Evolutionary conservation across 75 land plant species (phyloP).

Genomic region (Larix kaempferi): DNA sequence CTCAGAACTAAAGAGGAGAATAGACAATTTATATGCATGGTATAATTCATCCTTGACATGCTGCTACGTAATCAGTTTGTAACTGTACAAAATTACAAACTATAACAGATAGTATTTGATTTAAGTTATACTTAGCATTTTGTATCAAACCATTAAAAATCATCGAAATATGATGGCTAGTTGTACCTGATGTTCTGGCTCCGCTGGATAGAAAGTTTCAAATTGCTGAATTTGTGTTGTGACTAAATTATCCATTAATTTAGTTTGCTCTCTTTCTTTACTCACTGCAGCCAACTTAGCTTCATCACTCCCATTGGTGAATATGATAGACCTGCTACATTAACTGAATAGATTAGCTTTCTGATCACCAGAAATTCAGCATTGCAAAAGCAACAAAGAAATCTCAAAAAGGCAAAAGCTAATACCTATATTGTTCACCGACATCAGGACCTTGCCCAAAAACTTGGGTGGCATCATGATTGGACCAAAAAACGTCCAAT

Average conservation of each 20-base stretch:
- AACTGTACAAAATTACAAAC: neutral
- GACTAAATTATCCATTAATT: conserved; percentile 39
- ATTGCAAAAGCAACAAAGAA: neutral
- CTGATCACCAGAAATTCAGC: neutral
- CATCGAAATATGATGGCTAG: neutral
- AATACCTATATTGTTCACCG: conserved; percentile 85
- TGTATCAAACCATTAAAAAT: conserved; percentile 2
- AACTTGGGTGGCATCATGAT: conserved; percentile 89
- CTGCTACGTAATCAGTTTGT: neutral
- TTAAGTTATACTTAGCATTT: neutral
- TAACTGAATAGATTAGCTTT: neutral
- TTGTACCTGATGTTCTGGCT: conserved; percentile 90
- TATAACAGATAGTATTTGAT: neutral
- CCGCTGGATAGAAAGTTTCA: conserved; percentile 78
- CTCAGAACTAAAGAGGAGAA: neutral
- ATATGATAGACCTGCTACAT: conserved; percentile 73
- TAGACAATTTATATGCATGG: neutral
- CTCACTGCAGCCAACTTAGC: conserved; percentile 57
- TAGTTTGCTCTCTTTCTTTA: conserved; percentile 75
- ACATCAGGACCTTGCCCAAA: conserved; percentile 99
- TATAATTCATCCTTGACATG: neutral
- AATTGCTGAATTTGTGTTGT: conserved; percentile 75
- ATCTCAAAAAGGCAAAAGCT: neutral
- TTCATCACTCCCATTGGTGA: conserved; percentile 72
- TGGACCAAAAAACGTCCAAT: conserved; percentile 87